A percentile compares a stretch with the other conserved stretches of the same genome.
These are phyloP conservation scores for Malassezia cuniculi DNA, from an alignment of 1,284 basidiomycete genomes.

Conservation along the genomic window DNA sequence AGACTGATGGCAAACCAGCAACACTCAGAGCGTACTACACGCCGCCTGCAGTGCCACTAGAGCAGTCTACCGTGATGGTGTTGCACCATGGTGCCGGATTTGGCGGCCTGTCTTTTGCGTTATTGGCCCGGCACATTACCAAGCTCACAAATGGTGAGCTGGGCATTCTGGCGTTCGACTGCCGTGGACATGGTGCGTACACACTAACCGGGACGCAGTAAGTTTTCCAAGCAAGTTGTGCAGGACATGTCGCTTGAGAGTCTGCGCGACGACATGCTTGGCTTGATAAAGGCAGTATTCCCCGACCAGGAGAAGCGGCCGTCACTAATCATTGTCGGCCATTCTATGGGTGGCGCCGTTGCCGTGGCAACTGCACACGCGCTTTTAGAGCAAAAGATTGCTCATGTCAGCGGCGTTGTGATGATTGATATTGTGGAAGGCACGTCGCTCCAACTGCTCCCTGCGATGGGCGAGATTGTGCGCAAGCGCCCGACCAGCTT, in stretches of 20 bases:
- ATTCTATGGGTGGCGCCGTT: slow-evolving; percentile 46
- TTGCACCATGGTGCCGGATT: slow-evolving; percentile 93
- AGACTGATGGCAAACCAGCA: slow-evolving; percentile 5
- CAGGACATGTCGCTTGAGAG: slow-evolving; percentile 31
- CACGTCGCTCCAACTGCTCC: slow-evolving; percentile 81
- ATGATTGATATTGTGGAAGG: slow-evolving; percentile 96
- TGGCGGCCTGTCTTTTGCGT: slow-evolving; percentile 74
- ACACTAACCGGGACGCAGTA: slow-evolving; percentile 1
- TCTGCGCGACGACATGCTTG: slow-evolving; percentile 21
- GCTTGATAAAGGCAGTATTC: slow-evolving; percentile 21
- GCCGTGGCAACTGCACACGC: slow-evolving; percentile 26
- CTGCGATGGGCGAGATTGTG: slow-evolving; percentile 78
- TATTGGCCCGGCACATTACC: slow-evolving; percentile 64
- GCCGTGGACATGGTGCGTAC: slow-evolving; percentile 68
- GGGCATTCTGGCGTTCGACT: slow-evolving; percentile 72
- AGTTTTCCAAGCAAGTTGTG: slow-evolving; percentile 1
- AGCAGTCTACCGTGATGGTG: slow-evolving; percentile 56
- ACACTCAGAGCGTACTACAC: slow-evolving; percentile 47
- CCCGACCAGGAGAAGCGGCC: slow-evolving; percentile 18
- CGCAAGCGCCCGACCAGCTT: slow-evolving; percentile 73
- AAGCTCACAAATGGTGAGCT: slow-evolving; percentile 58
- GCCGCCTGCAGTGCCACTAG: no score
- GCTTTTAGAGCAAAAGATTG: slow-evolving; percentile 14
- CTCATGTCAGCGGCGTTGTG: slow-evolving; percentile 59
- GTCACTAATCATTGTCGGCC: slow-evolving; percentile 37